Conservation (phyloP, 169 alveolate genomes). For the Pseudocohnilembus persalinus region DNA sequence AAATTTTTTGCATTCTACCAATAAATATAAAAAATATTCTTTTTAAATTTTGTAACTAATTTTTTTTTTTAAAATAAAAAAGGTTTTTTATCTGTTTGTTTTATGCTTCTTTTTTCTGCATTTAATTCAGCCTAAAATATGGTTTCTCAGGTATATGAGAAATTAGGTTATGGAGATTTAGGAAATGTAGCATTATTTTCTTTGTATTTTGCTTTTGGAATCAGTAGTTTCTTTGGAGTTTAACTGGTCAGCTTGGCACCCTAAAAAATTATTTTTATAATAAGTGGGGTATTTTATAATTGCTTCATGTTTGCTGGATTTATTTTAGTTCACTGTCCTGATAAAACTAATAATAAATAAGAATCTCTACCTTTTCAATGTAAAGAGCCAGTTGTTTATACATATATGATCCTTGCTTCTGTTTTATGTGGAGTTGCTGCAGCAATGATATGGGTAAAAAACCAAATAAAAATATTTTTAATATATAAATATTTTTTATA, state of each 20-base stretch:
- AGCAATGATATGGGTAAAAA: background rate
- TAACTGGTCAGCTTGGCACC: background rate
- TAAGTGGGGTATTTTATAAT: background rate
- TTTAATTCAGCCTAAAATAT: constrained; percentile 15
- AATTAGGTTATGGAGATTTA: constrained; percentile 8
- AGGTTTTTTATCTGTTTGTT: background rate
- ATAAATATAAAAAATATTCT: no score
- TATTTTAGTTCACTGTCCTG: background rate
- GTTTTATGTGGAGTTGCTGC: background rate
- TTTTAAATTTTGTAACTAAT: no score
- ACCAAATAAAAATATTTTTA: no score
- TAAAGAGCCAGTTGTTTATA: background rate
- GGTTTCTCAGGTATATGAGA: constrained; percentile 15
- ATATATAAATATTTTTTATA: no score
- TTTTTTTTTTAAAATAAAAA: no score
- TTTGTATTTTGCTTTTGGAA: constrained; percentile 20
- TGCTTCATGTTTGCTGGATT: background rate
- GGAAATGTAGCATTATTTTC: constrained; percentile 15
- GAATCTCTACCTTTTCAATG: background rate
- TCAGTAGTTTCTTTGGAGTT: background rate
- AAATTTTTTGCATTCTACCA: no score
- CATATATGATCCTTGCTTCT: background rate
- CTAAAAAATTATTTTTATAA: no score
- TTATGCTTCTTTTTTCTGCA: constrained; percentile 11
- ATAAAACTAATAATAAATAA: background rate